A percentile compares a stretch with the other conserved stretches of the same genome.
phyloP scores from a whole-genome alignment of 1,139 yeast genomes.

The Magnusiomyces starmeri region DNA sequence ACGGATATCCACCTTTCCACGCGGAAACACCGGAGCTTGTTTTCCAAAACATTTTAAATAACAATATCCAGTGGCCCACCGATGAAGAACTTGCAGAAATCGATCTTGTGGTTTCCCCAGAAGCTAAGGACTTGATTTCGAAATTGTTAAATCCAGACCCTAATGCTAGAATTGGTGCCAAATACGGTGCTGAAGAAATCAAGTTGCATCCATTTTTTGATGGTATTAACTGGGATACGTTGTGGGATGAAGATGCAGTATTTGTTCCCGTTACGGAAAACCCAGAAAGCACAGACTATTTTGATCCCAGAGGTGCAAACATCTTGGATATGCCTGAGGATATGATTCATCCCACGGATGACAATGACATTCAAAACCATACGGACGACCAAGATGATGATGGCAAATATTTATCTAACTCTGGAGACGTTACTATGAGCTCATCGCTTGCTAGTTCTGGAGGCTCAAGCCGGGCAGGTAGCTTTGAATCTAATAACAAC shows the following conservation, averaged over 20 bases:
- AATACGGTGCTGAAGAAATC: conserved; percentile 68
- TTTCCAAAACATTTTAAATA: conserved; percentile 67
- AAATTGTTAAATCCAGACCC: conserved; percentile 60
- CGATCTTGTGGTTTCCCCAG: conserved; percentile 45
- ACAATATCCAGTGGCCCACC: conserved; percentile 78
- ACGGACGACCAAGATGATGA: conserved; percentile 7
- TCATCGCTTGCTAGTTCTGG: conserved; percentile 11
- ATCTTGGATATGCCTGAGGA: conserved; percentile 28
- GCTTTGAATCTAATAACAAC: conserved; percentile 15
- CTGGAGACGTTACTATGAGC: conserved; percentile 10
- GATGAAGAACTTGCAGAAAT: conserved; percentile 24
- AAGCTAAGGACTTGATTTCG: conserved; percentile 66
- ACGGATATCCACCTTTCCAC: conserved; percentile 95
- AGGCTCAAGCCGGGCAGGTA: conserved; percentile 17
- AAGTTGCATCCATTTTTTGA: conserved; percentile 69
- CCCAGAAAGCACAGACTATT: conserved; percentile 88
- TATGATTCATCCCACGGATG: conserved; percentile 16
- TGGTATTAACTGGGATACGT: conserved; percentile 64
- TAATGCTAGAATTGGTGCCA: conserved; percentile 57
- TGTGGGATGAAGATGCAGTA: conserved; percentile 70
- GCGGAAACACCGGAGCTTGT: conserved; percentile 74
- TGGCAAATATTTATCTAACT: conserved; percentile 5
- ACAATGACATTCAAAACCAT: conserved; percentile 23
- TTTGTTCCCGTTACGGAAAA: conserved; percentile 75
- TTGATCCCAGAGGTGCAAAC: conserved; percentile 81